phyloP scores from a whole-genome alignment of 1,284 basidiomycete species.

The Cutaneotrichosporon mucoides region DNA sequence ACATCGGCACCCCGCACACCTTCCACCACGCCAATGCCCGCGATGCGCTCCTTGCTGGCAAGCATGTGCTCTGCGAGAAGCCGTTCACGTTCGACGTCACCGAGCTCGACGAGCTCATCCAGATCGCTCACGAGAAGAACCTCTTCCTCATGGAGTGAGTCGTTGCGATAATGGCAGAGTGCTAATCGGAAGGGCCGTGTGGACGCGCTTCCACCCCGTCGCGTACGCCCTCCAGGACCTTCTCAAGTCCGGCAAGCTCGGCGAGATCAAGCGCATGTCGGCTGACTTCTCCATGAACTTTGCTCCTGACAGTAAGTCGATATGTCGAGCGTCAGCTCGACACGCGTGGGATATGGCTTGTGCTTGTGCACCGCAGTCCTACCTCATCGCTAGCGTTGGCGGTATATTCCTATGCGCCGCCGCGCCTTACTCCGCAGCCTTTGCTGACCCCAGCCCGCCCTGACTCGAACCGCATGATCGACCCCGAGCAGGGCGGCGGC shows the following conservation, averaged over 20 bases:
- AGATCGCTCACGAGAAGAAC: slow-evolving; percentile 67
- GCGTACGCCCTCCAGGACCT: slow-evolving; percentile 45
- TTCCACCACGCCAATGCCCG: slow-evolving; percentile 74
- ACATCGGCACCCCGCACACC: slow-evolving; percentile 84
- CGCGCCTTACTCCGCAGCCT: background rate
- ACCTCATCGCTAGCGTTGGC: no score
- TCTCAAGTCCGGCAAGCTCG: slow-evolving; percentile 44
- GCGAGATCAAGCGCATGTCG: slow-evolving; percentile 50
- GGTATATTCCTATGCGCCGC: background rate
- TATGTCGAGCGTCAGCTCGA: no score
- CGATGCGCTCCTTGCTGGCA: slow-evolving; percentile 70
- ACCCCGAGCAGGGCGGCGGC: slow-evolving; percentile 77
- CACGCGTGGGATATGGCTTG: no score
- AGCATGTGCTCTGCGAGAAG: slow-evolving; percentile 84
- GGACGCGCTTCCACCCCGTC: slow-evolving; percentile 50
- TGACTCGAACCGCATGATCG: slow-evolving; percentile 63
- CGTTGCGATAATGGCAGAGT: no score
- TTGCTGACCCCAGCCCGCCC: slow-evolving; percentile 20
- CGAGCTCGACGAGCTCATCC: slow-evolving; percentile 59
- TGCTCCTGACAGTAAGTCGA: slow-evolving; percentile 61
- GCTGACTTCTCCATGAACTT: slow-evolving; percentile 73
- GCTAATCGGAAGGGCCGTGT: slow-evolving; percentile 37
- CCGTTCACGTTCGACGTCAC: slow-evolving; percentile 52
- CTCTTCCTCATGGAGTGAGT: slow-evolving; percentile 80
- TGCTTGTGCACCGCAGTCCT: no score